Evolutionary conservation across 192 early-diverging fungal genomes (phyloP).

Genomic region (Gryganskiella cystojenkinii): DNA sequence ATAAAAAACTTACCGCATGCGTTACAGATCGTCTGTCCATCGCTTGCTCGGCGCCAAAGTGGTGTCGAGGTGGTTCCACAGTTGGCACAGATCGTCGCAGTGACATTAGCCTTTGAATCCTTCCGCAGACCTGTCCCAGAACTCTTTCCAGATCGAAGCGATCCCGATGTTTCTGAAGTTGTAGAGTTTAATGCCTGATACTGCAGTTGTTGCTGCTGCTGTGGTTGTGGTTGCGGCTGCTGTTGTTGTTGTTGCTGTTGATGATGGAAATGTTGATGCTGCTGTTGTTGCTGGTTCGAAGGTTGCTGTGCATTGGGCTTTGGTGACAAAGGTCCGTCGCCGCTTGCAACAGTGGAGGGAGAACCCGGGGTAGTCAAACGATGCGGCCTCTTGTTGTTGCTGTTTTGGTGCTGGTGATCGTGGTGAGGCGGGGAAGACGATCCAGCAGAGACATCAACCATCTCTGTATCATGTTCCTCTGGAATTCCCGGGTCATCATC

Average conservation of each 20-base stretch:
- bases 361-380: constrained; percentile 12
- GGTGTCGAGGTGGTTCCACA: constrained; percentile 92
- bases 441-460: constrained; percentile 24
- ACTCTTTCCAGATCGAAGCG: neutral
- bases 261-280: neutral
- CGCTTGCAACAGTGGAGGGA: constrained; percentile 13
- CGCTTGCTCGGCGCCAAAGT: constrained; percentile 89
- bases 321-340: constrained; percentile 12
- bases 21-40: constrained; percentile 95
- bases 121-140: constrained; percentile 7
- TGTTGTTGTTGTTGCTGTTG: neutral
- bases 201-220: constrained; percentile 12
- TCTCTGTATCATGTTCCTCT: constrained; percentile 26
- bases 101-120: constrained; percentile 44
- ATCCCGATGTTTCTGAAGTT: constrained; percentile 2
- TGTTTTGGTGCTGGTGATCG: neutral
- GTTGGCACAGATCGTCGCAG: constrained; percentile 79
- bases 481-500: constrained; percentile 7
- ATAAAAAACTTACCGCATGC: constrained; percentile 85
- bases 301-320: constrained; percentile 3
- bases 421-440: constrained; percentile 10
- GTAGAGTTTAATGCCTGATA: neutral
- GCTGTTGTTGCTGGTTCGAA: constrained; percentile 11
- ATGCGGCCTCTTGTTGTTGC: neutral
- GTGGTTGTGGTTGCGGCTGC: too few species aligned